Conservation (phyloP, 2,329 filamentous ascomycete genomes). For the Myotisia sp. region DNA sequence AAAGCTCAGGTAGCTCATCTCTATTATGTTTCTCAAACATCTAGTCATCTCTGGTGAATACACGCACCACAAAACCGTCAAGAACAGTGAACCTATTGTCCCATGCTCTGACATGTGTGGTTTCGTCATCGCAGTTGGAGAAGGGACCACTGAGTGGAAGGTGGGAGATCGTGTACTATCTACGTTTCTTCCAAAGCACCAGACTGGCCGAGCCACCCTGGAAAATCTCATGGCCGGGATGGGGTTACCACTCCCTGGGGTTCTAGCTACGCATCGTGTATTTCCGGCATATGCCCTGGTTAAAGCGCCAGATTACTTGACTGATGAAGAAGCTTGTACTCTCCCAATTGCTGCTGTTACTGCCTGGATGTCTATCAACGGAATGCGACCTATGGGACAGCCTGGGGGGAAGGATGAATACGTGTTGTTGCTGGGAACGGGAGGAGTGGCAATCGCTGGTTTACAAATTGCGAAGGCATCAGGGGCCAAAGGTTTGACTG, state of each 20-base stretch:
- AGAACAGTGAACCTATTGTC: conserved; percentile 39
- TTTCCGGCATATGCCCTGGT: conserved; percentile 30
- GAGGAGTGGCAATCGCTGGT: conserved; percentile 34
- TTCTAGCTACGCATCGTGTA: conserved; percentile 30
- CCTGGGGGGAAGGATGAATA: conserved; percentile 34
- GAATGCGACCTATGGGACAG: conserved; percentile 27
- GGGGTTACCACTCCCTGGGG: conserved; percentile 43
- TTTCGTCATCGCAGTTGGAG: conserved; percentile 47
- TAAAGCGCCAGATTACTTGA: conserved; percentile 26
- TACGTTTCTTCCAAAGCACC: too few species aligned
- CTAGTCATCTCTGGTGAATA: too few species aligned
- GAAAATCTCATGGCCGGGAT: conserved; percentile 44
- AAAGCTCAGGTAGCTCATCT: too few species aligned
- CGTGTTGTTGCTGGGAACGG: conserved; percentile 42
- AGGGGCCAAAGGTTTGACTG: too few species aligned
- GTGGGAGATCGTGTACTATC: conserved; percentile 54
- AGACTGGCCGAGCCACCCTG: too few species aligned
- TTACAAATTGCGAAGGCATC: too few species aligned
- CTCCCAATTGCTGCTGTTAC: conserved; percentile 37
- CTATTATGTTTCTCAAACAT: too few species aligned
- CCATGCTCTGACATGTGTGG: conserved; percentile 63
- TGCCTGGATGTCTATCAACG: conserved; percentile 37
- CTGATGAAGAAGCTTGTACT: conserved; percentile 27
- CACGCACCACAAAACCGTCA: too few species aligned
- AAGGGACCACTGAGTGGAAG: conserved; percentile 38